Evolutionary conservation across 2,329 filamentous ascomycete species (phyloP).

Genomic region (Talaromyces funiculosus): DNA sequence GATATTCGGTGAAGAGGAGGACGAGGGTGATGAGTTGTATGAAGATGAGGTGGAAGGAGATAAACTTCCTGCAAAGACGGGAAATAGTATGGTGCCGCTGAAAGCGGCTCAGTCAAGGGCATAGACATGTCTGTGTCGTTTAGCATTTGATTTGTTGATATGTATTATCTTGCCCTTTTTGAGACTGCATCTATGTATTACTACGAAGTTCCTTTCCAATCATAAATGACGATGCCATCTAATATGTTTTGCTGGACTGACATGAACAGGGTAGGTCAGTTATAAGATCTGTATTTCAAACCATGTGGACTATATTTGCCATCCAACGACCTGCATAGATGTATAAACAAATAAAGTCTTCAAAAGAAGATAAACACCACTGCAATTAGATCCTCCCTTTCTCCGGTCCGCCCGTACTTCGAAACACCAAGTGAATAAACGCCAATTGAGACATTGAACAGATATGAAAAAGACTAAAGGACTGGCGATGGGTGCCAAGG

Average conservation of each 20-base stretch:
- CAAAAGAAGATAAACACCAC: neutral
- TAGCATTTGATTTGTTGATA: neutral
- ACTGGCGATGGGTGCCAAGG: neutral
- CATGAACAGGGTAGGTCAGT: too few species aligned
- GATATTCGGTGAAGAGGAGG: constrained; percentile 54
- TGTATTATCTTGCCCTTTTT: neutral
- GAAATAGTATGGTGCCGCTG: neutral
- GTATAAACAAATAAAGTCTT: neutral
- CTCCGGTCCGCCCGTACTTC: neutral
- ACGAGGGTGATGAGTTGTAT: constrained; percentile 46
- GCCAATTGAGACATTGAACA: neutral
- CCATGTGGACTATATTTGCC: neutral
- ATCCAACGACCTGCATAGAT: neutral
- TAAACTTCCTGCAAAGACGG: neutral
- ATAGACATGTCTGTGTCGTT: neutral
- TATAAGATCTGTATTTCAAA: neutral
- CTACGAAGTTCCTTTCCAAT: neutral
- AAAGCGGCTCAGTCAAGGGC: neutral
- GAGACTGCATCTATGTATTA: constrained; percentile 1
- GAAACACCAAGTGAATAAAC: neutral
- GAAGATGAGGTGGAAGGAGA: constrained; percentile 45
- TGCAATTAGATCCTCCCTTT: neutral
- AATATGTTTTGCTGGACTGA: too few species aligned
- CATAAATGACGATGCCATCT: neutral
- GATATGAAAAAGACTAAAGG: neutral